Conservation (phyloP, 148 eudicot species). For the Silene uniflora region DNA sequence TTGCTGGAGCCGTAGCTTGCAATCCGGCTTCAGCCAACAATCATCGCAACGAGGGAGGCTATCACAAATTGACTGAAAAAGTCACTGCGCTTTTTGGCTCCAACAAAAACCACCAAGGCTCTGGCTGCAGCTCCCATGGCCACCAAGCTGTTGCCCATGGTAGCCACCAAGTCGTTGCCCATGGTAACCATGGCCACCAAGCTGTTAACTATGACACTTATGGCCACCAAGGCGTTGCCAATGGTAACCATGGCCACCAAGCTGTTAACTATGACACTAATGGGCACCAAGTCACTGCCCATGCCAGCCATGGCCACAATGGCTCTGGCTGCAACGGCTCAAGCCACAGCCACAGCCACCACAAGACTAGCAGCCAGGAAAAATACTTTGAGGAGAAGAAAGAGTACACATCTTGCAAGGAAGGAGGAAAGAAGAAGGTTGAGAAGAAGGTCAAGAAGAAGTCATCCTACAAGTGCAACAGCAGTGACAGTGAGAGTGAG, state of each 20-base stretch:
- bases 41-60: conserved; percentile 1
- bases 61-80: conserved; percentile 16
- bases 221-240: not conserved
- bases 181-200: conserved; percentile 5
- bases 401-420: conserved; percentile 15
- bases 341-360: conserved; percentile 9
- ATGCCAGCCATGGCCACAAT: not conserved
- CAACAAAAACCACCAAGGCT: not conserved
- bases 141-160: conserved; percentile 12
- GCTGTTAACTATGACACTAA: not conserved
- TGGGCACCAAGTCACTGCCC: not conserved
- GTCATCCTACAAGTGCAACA: conserved; percentile 29
- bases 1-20: conserved; percentile 5
- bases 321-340: not conserved
- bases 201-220: not conserved
- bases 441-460: conserved; percentile 22
- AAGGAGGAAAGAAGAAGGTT: conserved; percentile 16
- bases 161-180: conserved; percentile 11
- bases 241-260: not conserved
- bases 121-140: conserved; percentile 16
- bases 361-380: conserved; percentile 13
- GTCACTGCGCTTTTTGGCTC: conserved; percentile 1
- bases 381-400: conserved; percentile 15
- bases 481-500: conserved; percentile 25
- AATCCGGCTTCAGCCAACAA: conserved; percentile 9